Evolutionary conservation across 495 filamentous ascomycete genomes (phyloP).

Genomic region (Penicillium diatomitis): DNA sequence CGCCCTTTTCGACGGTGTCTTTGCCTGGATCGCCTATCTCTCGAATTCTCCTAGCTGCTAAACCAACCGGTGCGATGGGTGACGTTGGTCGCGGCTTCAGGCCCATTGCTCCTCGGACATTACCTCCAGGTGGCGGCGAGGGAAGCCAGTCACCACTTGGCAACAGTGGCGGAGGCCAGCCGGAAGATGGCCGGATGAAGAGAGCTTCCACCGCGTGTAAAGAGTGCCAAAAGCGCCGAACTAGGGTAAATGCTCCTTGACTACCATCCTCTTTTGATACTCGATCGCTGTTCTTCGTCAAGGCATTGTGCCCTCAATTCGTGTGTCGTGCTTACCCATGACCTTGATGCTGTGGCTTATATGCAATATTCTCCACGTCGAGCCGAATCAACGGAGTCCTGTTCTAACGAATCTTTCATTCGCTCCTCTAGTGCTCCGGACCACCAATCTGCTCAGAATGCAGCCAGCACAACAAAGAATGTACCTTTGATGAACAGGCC

Average conservation of each 20-base stretch:
- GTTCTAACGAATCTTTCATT: constrained; percentile 3
- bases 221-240: constrained; percentile 34
- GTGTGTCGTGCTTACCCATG: neutral
- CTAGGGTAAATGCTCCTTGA: constrained; percentile 26
- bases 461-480: constrained; percentile 24
- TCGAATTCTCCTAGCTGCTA: neutral
- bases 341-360: neutral
- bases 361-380: too few species aligned
- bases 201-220: constrained; percentile 34
- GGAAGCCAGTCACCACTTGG: constrained; percentile 8
- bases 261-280: neutral
- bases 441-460: constrained; percentile 29
- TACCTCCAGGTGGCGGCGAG: constrained; percentile 9
- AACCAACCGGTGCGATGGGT: constrained; percentile 16
- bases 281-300: neutral
- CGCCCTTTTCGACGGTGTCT: constrained; percentile 6
- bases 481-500: constrained; percentile 28
- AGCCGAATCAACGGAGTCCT: neutral
- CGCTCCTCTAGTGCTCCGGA: constrained; percentile 18
- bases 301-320: neutral
- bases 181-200: constrained; percentile 30
- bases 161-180: constrained; percentile 1
- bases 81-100: constrained; percentile 23
- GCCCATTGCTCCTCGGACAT: constrained; percentile 27
- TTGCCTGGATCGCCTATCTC: neutral